Evolutionary conservation across 345 rosid genomes (phyloP), one percentile per base, ranked within the genome.

Genomic region (Lumnitzera racemosa): DNA sequence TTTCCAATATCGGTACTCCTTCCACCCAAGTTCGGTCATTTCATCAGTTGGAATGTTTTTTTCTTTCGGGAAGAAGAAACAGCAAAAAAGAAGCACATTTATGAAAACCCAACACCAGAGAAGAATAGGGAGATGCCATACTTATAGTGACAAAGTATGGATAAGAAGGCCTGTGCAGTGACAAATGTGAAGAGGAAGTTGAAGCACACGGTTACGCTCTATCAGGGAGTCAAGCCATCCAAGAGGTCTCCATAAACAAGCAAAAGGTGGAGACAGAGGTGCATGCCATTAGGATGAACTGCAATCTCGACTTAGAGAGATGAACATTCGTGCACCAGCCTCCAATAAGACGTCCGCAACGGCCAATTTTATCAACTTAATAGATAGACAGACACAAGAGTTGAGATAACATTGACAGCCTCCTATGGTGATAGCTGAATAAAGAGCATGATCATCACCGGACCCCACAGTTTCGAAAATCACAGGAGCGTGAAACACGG

Each of bases 171-270:
- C 75, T 94, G 97, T 9, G 96, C 99, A 14, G 90, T 94, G 0
- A 80, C 69, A 55, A 90, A 94, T 14, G 97, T 94, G 88, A 90
- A 94, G 66, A 94, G 82, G 72, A 90, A 59, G 74, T 94, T 94
- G 31, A 85, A 80, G 57, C 95, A 83, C 23, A 94, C 95, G 0
- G 96, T 88, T 13, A 94, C 85, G 64, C 97, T 88, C 75, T 90
- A 97, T n/a, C 99, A 55, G 3, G 99, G 97, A 31, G 90, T 88
- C 24, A 90, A 72, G 20, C 96, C 97, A 90, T 5, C 96, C 97
- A 5, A 94, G 87, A 6, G 97, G 99, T 6, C 99, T 97, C 96
- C 97, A 94, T 2, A 97, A 94, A 97, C 99, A 94, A 0, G 96
- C 99, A 17, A 94, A 20, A 94, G 13, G 91, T 84, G 4, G 97